Conservation (phyloP, 352 stramenopile genomes). For the Globisporangium nunn region DNA sequence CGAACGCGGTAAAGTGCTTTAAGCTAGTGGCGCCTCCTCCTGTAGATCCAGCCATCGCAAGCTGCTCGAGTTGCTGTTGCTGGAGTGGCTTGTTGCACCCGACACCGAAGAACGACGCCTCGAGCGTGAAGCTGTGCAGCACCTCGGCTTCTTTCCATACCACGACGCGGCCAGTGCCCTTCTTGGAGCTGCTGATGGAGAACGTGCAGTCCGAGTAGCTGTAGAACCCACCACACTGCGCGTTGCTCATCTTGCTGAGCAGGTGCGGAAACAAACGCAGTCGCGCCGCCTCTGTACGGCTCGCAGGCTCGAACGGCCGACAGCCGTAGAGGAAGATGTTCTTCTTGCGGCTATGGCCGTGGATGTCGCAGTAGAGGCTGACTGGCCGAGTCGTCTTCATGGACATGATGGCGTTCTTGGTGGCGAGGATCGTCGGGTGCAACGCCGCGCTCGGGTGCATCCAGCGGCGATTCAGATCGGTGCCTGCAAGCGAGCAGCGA, state of each 20-base stretch:
- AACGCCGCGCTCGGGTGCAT: conserved; percentile 35
- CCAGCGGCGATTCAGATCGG: conserved; percentile 86
- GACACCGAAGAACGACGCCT: conserved; percentile 69
- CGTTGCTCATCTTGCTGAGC: conserved; percentile 41
- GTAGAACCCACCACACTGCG: conserved; percentile 39
- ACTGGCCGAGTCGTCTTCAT: conserved; percentile 39
- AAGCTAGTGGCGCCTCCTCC: not conserved
- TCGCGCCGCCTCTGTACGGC: conserved; percentile 36
- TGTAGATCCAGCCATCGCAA: too few relatives aligned
- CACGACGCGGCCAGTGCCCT: conserved; percentile 55
- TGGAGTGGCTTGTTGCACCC: conserved; percentile 23
- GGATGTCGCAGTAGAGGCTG: conserved; percentile 82
- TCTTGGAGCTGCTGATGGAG: conserved; percentile 49
- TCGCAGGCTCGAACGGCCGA: conserved; percentile 30
- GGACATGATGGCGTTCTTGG: conserved; percentile 67
- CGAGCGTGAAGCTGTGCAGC: conserved; percentile 75
- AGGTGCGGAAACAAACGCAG: conserved; percentile 70
- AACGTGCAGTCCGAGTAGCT: conserved; percentile 71
- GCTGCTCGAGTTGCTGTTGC: not conserved
- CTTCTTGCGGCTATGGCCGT: conserved; percentile 84
- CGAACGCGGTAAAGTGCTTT: conserved; percentile 44
- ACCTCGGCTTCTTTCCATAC: conserved; percentile 57
- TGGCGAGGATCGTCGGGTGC: conserved; percentile 70
- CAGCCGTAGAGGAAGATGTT: conserved; percentile 89
- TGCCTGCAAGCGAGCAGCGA: conserved; percentile 76